Base-by-base conservation (phyloP, 345 rosid species). In the Populus davidiana region DNA sequence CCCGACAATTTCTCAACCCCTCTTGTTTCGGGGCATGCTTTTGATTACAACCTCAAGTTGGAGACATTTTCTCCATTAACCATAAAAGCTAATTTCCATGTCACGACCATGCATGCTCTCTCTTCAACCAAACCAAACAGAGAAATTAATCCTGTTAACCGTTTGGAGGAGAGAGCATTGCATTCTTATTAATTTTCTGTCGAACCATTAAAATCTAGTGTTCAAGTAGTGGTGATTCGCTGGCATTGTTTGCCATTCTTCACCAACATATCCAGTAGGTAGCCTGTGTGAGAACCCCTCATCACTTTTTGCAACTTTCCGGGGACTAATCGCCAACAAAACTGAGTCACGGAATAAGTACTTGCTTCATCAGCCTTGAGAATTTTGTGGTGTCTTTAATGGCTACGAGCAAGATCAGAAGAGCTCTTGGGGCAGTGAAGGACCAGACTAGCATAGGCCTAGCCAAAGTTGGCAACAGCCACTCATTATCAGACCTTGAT, bases 371-470 rank as follows among this genome's bases (percentile, higher is more conserved):
- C 50, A 44, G 50, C 50, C 50, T 14, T 3, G 50, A 18, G 50
- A 14, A 44, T 44, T 44, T 44, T 44, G 50, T 44, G 50, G 3
- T 14, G 16, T 13, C 50, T 47, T 5, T 69, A 52, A 94, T 95
- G 99, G 90, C 89, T 73, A 88, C 94, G 14, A 86, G 99, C 85
- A 91, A 79, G 76, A 73, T 95, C 14, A 86, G 87, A 83, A 81
- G 87, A 76, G 98, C 96, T 68, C 74, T 95, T 49, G 97, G 97
- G 67, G 94, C 89, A 1, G 93, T 95, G 23, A 95, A 94, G 85
- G 98, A 94, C 86, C 90, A 85, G 74, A 93, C 98, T 12, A 94
- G 96, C 90, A 92, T 94, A 20, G 81, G 99, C 23, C 83, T 95
- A 12, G 98, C 98, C 35, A 95, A 89, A 85, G 96, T 92, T 16